Conservation (phyloP, 805 yeast species). For the Candida nemodendra region DNA sequence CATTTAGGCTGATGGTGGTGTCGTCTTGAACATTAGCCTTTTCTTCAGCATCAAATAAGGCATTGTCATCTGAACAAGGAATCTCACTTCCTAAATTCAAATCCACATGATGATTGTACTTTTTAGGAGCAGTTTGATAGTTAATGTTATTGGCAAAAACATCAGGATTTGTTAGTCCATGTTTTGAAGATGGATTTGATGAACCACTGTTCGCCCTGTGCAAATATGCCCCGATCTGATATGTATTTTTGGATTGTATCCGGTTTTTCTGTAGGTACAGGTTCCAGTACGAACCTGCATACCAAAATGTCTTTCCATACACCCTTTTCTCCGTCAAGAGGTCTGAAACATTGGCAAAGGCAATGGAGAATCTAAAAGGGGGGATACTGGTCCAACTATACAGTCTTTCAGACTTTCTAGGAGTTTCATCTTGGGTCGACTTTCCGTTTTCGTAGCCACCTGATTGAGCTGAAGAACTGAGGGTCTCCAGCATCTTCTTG, state of each 20-base stretch:
- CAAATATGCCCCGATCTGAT: slow-evolving; percentile 55
- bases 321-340: slow-evolving; percentile 46
- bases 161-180: slow-evolving; percentile 41
- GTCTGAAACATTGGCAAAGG: slow-evolving; percentile 47
- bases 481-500: slow-evolving; percentile 24
- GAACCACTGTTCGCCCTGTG: slow-evolving; percentile 44
- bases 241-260: slow-evolving; percentile 39
- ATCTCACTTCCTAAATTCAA: slow-evolving; percentile 3
- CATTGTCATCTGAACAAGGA: slow-evolving; percentile 4
- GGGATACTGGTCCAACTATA: slow-evolving; percentile 45
- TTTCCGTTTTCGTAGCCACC: slow-evolving; percentile 22
- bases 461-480: slow-evolving; percentile 16
- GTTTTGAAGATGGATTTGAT: slow-evolving; percentile 37
- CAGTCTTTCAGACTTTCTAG: slow-evolving; percentile 14
- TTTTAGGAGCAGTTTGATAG: slow-evolving; percentile 25
- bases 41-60: slow-evolving; percentile 16
- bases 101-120: slow-evolving; percentile 5
- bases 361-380: slow-evolving; percentile 53
- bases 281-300: slow-evolving; percentile 63
- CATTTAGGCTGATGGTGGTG: slow-evolving; percentile 19
- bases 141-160: slow-evolving; percentile 30
- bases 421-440: slow-evolving; percentile 24
- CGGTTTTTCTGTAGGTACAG: slow-evolving; percentile 49
- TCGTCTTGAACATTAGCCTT: slow-evolving; percentile 28
- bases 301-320: slow-evolving; percentile 53